Evolutionary conservation across 176 grass and related monocot species (phyloP).

Genomic region (Oropetium thomaeum): DNA sequence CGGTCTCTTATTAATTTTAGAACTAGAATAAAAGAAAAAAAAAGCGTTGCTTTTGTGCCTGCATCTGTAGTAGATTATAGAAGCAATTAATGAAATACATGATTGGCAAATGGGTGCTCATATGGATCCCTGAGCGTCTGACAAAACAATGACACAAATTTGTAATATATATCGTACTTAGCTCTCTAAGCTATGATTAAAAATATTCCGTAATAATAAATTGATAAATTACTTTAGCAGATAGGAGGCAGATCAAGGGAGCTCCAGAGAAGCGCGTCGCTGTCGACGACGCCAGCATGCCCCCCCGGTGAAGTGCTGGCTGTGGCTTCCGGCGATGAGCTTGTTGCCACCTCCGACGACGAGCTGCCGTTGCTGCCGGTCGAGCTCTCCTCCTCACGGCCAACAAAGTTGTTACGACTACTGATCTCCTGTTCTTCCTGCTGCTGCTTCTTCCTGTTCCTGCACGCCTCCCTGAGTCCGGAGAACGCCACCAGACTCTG

Average conservation of each 20-base stretch:
- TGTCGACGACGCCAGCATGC: slow-evolving; percentile 16
- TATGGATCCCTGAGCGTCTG: neutral
- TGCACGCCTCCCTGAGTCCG: slow-evolving; percentile 35
- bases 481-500: slow-evolving; percentile 12
- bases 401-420: neutral
- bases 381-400: slow-evolving; percentile 27
- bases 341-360: slow-evolving; percentile 1
- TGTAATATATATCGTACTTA: neutral
- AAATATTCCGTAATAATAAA: neutral
- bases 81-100: neutral
- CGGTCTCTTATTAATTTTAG: neutral
- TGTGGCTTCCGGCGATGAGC: slow-evolving; percentile 23
- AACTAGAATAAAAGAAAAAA: neutral
- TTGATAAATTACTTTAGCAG: slow-evolving; percentile 10
- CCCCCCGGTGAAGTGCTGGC: neutral
- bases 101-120: neutral
- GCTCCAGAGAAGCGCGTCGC: slow-evolving; percentile 38
- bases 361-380: slow-evolving; percentile 27
- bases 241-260: slow-evolving; percentile 43
- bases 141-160: slow-evolving; percentile 5
- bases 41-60: neutral
- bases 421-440: neutral
- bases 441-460: slow-evolving; percentile 17
- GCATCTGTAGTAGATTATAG: neutral
- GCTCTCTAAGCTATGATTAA: neutral